A percentile compares a stretch with the other conserved stretches of the same genome.
phyloP scores from a whole-genome alignment of 768 basidiomycete species.

The Udeniomyces megalosporus region DNA sequence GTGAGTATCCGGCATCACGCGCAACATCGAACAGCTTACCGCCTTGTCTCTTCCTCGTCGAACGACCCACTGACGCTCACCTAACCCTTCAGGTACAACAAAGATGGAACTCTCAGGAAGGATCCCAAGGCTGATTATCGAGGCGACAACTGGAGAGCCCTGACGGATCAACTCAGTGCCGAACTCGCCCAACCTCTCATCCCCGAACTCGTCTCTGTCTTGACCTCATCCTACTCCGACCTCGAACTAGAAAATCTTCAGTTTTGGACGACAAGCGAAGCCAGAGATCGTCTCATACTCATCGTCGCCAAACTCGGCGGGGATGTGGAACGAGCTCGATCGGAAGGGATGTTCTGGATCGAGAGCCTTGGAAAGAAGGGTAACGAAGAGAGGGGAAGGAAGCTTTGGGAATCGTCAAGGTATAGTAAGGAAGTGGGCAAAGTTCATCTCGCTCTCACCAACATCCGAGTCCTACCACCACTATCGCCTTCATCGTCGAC shows the following conservation, averaged over 20 bases:
- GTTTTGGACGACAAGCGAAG: slow-evolving; percentile 72
- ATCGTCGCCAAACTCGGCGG: slow-evolving; percentile 73
- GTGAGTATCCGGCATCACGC: too few relatives aligned
- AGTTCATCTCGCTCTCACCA: slow-evolving; percentile 40
- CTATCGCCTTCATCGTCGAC: too few relatives aligned
- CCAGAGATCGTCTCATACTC: slow-evolving; percentile 50
- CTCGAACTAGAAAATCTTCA: slow-evolving; percentile 29
- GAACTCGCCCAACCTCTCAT: slow-evolving; percentile 53
- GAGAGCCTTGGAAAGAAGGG: slow-evolving; percentile 28
- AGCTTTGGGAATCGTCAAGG: slow-evolving; percentile 51
- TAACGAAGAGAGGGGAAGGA: slow-evolving; percentile 16
- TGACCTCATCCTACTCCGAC: neutral
- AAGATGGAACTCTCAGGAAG: neutral
- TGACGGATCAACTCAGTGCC: slow-evolving; percentile 54
- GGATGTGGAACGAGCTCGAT: slow-evolving; percentile 45
- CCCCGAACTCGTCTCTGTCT: slow-evolving; percentile 33
- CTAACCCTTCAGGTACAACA: neutral
- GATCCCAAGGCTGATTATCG: slow-evolving; percentile 10
- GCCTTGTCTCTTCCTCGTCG: too few relatives aligned
- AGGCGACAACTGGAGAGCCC: slow-evolving; percentile 45
- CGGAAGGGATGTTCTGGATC: slow-evolving; percentile 42
- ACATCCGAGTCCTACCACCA: slow-evolving; percentile 32
- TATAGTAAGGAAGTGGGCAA: slow-evolving; percentile 39
- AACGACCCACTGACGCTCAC: too few relatives aligned
- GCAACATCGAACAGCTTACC: too few relatives aligned